Evolutionary conservation across 805 yeast genomes (phyloP).

Genomic region (Middelhovenomyces tepae): DNA sequence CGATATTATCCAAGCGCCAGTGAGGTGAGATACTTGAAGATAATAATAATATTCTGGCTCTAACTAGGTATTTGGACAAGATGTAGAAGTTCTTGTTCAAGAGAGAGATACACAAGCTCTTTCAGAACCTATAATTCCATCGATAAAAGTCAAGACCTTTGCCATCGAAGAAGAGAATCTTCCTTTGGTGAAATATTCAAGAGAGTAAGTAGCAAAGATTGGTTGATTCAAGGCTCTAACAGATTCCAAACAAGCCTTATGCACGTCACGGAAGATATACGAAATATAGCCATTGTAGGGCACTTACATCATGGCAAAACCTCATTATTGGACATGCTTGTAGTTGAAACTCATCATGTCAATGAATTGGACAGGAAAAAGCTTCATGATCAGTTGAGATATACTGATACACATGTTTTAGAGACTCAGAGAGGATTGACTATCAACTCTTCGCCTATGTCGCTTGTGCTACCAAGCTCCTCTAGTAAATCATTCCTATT

Average conservation of each 20-base stretch:
- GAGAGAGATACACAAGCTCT: slow-evolving; percentile 45
- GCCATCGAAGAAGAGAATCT: slow-evolving; percentile 42
- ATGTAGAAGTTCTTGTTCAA: slow-evolving; percentile 56
- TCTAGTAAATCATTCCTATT: slow-evolving; percentile 46
- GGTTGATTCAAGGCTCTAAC: too few species aligned
- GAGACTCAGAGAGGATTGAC: slow-evolving; percentile 68
- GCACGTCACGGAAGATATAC: slow-evolving; percentile 49
- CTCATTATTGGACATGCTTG: slow-evolving; percentile 57
- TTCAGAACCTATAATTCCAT: slow-evolving; percentile 58
- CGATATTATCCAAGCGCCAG: slow-evolving; percentile 34
- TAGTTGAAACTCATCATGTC: slow-evolving; percentile 53
- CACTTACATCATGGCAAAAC: slow-evolving; percentile 82
- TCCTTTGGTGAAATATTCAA: slow-evolving; percentile 54
- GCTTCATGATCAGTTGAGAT: slow-evolving; percentile 43
- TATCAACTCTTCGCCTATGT: slow-evolving; percentile 51
- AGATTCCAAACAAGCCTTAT: slow-evolving; percentile 42
- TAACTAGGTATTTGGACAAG: slow-evolving; percentile 44
- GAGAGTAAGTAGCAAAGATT: too few species aligned
- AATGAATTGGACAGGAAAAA: slow-evolving; percentile 25
- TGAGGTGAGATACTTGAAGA: too few species aligned
- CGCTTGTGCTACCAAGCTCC: slow-evolving; percentile 48
- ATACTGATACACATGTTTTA: slow-evolving; percentile 60
- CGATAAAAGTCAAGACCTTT: slow-evolving; percentile 35
- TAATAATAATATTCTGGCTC: slow-evolving; percentile 35
- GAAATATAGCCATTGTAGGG: slow-evolving; percentile 77